Base-by-base conservation (phyloP, 768 basidiomycete species). In the Leccinellum albellum region DNA sequence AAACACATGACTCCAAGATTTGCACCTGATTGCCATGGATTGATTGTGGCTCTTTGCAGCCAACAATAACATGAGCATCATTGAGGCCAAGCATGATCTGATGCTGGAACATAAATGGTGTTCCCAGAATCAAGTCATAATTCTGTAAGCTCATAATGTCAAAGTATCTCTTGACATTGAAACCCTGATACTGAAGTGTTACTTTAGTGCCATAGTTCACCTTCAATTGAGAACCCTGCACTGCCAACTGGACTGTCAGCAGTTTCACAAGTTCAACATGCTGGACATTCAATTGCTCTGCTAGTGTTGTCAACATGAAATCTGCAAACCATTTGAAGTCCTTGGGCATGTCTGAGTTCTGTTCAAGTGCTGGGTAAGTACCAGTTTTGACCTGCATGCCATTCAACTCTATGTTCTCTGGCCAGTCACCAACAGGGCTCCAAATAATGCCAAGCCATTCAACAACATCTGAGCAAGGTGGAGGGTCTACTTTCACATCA, bases 121-220 rank as follows among this genome's bases (percentile, higher is more conserved):
- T 77, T 1, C 78, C 72, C 0, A 78, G 58, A 1, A 78, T 74
- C 1, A 73, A 3, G n/a, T 81, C 74, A 37, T 79, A 79, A 4
- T 60, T 67, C 0, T 73, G 64, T 0, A 79, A 8, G 50, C 78
- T 79, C 0, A 71, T 66, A 0, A 79, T 59, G 57, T 79, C 69
- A 47, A 79, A 78, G 3, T 65, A 57, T 0, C 67, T 32, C 13
- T 67, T 46, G 24, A 48, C 53, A 15, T 29, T 62, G 24, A 69
- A 65, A 0, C 49, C 26, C 17, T 67, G 62, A n/a, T 59, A 69
- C 17, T 47, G 42, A 3, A 70, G 32, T 10, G 35, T 28, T 12
- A 33, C 67, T 3, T 23, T 57, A 0, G 50, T 54, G 0, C 55
- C 42, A 14, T 17, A 50, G 20, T 68, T 72, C 1, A 75, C 60